Evolutionary conservation across 2,329 filamentous ascomycete genomes (phyloP).

Genomic region (Fusarium lateritium): DNA sequence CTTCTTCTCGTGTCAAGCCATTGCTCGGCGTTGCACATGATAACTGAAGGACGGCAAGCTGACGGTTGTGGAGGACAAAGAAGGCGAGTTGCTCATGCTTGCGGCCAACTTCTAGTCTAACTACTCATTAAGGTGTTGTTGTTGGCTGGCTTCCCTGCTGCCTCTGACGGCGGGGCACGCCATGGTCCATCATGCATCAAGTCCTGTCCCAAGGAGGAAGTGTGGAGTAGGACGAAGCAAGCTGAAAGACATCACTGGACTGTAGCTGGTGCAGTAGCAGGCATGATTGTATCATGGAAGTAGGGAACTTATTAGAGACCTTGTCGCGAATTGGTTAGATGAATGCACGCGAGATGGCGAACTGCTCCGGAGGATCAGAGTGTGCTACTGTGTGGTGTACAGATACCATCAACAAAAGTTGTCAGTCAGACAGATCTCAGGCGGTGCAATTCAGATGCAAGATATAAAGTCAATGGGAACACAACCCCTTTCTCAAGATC

Average conservation of each 20-base stretch:
- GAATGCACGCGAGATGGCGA: slow-evolving; percentile 29
- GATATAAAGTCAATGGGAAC: slow-evolving; percentile 44
- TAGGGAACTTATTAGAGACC: slow-evolving; percentile 13
- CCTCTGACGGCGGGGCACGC: slow-evolving; percentile 34
- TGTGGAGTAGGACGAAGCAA: slow-evolving; percentile 45
- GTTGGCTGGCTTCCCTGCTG: slow-evolving; percentile 30
- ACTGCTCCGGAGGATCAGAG: slow-evolving; percentile 19
- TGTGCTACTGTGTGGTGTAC: slow-evolving; percentile 19
- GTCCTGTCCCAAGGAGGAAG: slow-evolving; percentile 41
- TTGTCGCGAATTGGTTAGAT: slow-evolving; percentile 28
- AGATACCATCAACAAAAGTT: slow-evolving; percentile 21
- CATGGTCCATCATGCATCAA: slow-evolving; percentile 23
- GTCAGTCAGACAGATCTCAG: slow-evolving; percentile 47
- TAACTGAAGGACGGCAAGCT: slow-evolving; percentile 31
- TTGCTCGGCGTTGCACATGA: slow-evolving; percentile 30
- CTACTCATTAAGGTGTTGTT: slow-evolving; percentile 24
- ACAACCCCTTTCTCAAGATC: slow-evolving; percentile 37
- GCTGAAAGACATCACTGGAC: slow-evolving; percentile 40
- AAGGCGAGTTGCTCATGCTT: slow-evolving; percentile 32
- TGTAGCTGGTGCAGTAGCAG: slow-evolving; percentile 11
- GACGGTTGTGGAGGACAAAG: slow-evolving; percentile 35
- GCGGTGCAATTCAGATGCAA: slow-evolving; percentile 47
- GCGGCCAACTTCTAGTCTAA: slow-evolving; percentile 24
- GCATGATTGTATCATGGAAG: slow-evolving; percentile 17
- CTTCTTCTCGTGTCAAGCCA: slow-evolving; percentile 10